A percentile compares a stretch with the other conserved stretches of the same genome.
Evolutionary conservation across 108 stramenopile species (phyloP).

Genomic region (Conticribra weissflogii): DNA sequence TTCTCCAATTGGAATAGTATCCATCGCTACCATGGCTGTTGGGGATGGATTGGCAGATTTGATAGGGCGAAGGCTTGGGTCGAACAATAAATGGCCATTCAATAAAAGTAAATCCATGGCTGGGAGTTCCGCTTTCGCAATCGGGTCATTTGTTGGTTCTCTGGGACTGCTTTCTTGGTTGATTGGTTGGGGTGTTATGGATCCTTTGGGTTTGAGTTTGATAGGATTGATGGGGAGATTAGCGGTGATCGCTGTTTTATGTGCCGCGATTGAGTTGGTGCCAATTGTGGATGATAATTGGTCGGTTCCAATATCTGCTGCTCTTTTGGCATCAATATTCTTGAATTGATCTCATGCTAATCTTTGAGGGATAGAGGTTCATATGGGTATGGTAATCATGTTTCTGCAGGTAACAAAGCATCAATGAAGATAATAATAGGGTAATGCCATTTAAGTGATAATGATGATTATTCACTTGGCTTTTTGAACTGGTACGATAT

Average conservation of each 20-base stretch:
- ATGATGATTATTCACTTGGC: too few species aligned
- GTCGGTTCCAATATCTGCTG: slow-evolving; percentile 74
- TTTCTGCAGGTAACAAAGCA: too few species aligned
- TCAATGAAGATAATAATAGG: too few species aligned
- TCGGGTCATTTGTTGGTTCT: slow-evolving; percentile 47
- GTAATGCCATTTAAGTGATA: too few species aligned
- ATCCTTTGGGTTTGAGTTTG: slow-evolving; percentile 28
- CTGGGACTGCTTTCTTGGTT: slow-evolving; percentile 61
- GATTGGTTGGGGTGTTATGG: slow-evolving; percentile 44
- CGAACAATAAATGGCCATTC: slow-evolving; percentile 68
- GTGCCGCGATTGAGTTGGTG: slow-evolving; percentile 69
- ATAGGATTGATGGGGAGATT: slow-evolving; percentile 45
- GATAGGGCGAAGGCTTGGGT: slow-evolving; percentile 70
- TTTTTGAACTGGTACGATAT: too few species aligned
- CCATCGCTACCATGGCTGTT: slow-evolving; percentile 74
- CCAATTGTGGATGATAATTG: slow-evolving; percentile 84
- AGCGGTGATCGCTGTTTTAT: slow-evolving; percentile 45
- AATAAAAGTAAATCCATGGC: slow-evolving; percentile 66
- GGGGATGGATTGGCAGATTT: slow-evolving; percentile 88
- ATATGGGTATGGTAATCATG: too few species aligned
- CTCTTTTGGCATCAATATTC: slow-evolving; percentile 49
- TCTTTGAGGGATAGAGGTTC: neutral
- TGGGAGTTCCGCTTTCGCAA: slow-evolving; percentile 69
- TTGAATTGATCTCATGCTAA: slow-evolving; percentile 21
- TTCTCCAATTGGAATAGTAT: slow-evolving; percentile 58